These are phyloP conservation scores for Aspergillus texensis DNA, from an alignment of 2,329 filamentous ascomycete species.

Conservation along the genomic window DNA sequence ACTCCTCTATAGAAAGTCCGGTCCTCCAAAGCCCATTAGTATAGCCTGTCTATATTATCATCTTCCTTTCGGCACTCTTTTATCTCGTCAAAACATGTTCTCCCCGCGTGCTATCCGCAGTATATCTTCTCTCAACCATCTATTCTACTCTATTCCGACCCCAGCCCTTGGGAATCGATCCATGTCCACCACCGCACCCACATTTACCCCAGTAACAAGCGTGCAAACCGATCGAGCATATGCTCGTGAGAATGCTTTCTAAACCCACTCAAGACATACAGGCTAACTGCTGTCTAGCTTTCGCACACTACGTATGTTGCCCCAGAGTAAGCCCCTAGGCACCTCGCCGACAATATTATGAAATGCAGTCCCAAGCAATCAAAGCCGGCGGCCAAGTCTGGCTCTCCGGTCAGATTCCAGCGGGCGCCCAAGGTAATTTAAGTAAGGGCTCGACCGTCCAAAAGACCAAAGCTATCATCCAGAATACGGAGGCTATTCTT, in stretches of 20 bases:
- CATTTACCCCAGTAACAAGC: background rate
- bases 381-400: constrained; percentile 63
- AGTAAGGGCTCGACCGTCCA: constrained; percentile 41
- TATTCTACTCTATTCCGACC: background rate
- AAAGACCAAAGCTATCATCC: constrained; percentile 55
- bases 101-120: background rate
- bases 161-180: background rate
- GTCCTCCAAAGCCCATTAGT: background rate
- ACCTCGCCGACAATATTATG: background rate
- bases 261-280: background rate
- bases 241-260: background rate
- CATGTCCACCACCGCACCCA: background rate
- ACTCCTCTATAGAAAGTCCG: background rate
- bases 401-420: constrained; percentile 71
- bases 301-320: background rate
- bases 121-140: background rate
- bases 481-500: constrained; percentile 74
- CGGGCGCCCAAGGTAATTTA: constrained; percentile 58
- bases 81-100: background rate
- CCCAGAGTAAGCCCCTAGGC: background rate
- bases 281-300: background rate
- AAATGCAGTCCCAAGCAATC: constrained; percentile 47
- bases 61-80: too few species aligned
- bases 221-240: background rate
- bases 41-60: background rate